A percentile compares a stretch with the other conserved stretches of the same genome.
Conservation (phyloP, 139 green algal species). For the Tetradesmus lagerheimii region DNA sequence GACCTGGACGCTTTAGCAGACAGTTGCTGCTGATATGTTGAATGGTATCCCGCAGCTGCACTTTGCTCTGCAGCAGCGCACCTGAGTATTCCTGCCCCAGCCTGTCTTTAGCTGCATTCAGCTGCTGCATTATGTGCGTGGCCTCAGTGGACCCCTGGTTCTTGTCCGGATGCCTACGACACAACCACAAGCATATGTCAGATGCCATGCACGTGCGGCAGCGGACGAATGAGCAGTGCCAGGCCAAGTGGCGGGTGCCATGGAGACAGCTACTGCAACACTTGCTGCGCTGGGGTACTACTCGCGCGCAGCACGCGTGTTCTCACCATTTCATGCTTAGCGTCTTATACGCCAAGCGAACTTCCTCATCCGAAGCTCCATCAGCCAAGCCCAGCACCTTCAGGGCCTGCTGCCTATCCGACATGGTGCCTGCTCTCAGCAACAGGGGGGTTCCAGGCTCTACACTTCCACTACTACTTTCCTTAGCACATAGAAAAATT, state of each 20-base stretch:
- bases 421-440: neutral
- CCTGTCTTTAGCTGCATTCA: constrained; percentile 36
- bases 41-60: too few relatives aligned
- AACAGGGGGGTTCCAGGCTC: neutral
- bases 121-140: constrained; percentile 44
- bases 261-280: neutral
- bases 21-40: too few relatives aligned
- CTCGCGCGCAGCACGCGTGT: neutral
- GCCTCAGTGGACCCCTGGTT: constrained; percentile 11
- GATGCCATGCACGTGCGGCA: neutral
- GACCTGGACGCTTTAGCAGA: too few relatives aligned
- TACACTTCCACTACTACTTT: neutral
- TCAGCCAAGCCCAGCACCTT: constrained; percentile 10
- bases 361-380: constrained; percentile 29
- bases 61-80: neutral
- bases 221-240: neutral
- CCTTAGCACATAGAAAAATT: neutral
- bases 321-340: constrained; percentile 29
- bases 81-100: neutral
- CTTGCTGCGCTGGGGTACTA: neutral
- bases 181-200: neutral
- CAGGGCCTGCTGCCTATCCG: constrained; percentile 11
- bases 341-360: constrained; percentile 18
- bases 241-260: neutral
- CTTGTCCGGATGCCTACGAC: constrained; percentile 37